A percentile compares a stretch with the other conserved stretches of the same genome.
Evolutionary conservation across 176 grass and related monocot genomes (phyloP).

Genomic region (Avena atlantica): DNA sequence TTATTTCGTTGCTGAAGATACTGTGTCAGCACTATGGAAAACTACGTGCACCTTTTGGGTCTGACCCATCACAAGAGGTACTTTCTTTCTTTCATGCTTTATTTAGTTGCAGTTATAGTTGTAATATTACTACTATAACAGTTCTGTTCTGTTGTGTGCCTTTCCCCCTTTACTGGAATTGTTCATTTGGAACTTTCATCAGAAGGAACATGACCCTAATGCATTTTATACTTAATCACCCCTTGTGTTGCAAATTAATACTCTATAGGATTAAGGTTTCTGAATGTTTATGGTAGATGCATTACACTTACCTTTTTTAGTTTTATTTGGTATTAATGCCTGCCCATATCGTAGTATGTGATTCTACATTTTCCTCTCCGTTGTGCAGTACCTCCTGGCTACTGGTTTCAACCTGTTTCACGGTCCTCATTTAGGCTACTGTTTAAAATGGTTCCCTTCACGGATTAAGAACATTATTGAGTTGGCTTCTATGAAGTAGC

Average conservation of each 20-base stretch:
- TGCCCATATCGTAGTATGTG: neutral
- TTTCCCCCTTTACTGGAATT: conserved; percentile 1
- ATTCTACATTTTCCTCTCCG: neutral
- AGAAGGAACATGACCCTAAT: neutral
- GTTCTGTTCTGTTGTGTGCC: neutral
- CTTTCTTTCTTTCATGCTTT: conserved; percentile 19
- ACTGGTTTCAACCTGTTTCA: conserved; percentile 15
- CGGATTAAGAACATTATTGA: conserved; percentile 2
- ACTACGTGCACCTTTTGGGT: conserved; percentile 90
- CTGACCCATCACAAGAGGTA: conserved; percentile 89
- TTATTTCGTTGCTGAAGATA: conserved; percentile 94
- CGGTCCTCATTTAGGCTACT: neutral
- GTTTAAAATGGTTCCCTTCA: neutral
- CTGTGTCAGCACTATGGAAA: conserved; percentile 93
- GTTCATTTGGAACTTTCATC: neutral
- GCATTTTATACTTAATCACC: conserved; percentile 10
- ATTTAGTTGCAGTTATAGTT: conserved; percentile 27
- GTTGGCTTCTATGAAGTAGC: conserved; percentile 18
- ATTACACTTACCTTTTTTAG: neutral
- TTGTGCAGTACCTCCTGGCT: neutral
- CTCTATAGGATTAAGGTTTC: neutral
- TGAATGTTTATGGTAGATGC: conserved; percentile 22
- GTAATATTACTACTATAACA: neutral
- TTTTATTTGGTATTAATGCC: neutral
- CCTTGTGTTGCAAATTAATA: neutral